Base-by-base conservation (phyloP, 169 alveolate genomes). In the Cryptosporidium xiaoi region DNA sequence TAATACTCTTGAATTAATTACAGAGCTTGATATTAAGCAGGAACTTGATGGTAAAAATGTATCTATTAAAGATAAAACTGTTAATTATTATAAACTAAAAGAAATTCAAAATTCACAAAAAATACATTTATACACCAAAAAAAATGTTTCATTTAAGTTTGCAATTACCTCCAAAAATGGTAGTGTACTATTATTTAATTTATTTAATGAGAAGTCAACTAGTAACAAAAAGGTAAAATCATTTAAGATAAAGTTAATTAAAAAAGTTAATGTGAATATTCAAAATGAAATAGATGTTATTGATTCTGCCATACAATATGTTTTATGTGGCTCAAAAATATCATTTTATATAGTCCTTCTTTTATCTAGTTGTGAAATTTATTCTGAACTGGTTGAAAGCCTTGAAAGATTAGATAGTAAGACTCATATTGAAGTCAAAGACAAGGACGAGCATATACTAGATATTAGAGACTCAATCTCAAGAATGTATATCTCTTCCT, bases 361-460 rank as follows among this genome's bases (percentile, higher is more conserved):
- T 29, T 36, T 69, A 7, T 69, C 83, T 15, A 69, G 83, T 50
- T 69, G 68, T 53, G 83, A 69, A 2, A 31, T 69, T 56, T 69
- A 69, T 13, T 51, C 44, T 10, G 46, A 69, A 24, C 48, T 15
- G 16, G 10, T 69, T 4, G 68, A 48, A 16, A 51, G 10, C 31
- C 18, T 53, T 18, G 66, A 69, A 27, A 55, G 53, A 33, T 69
- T 66, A 1, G 68, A 56, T 7, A 13, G 27, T 3, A 53, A n/a
- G 20, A 53, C 64, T 20, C 10, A 8, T 40, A 8, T 1, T 40
- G 64, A 53, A 20, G 29, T 5, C 4, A 53, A 53, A 13, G 12
- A 53, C 4, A 53, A 13, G 8, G 64, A 53, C 12, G 29, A n/a
- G 4, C 12, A 0, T n/a, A 53, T 53, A 13, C 12, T 53, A 13